These are phyloP conservation scores for Trypanosoma avium DNA, from an alignment of 208 protist genomes.

Conservation along the genomic window DNA sequence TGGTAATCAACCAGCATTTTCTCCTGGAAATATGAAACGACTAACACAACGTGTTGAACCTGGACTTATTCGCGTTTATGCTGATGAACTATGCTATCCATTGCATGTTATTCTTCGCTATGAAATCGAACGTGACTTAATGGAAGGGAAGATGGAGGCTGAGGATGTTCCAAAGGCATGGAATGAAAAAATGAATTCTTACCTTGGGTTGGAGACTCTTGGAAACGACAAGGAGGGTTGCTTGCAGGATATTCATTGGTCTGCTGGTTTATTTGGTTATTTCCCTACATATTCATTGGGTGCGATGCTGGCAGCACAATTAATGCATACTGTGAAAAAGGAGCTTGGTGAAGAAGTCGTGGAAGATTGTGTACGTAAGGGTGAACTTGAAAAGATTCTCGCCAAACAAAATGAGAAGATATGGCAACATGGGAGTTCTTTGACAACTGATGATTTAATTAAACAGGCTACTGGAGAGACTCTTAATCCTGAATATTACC, in stretches of 20 bases:
- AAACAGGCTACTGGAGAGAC: slow-evolving; percentile 64
- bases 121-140: slow-evolving; percentile 88
- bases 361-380: slow-evolving; percentile 49
- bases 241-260: slow-evolving; percentile 92
- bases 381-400: slow-evolving; percentile 46
- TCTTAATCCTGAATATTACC: slow-evolving; percentile 79
- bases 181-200: slow-evolving; percentile 87
- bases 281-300: slow-evolving; percentile 90
- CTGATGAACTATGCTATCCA: slow-evolving; percentile 91
- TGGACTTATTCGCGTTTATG: slow-evolving; percentile 76
- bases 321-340: slow-evolving; percentile 65
- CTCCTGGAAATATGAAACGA: slow-evolving; percentile 51
- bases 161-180: slow-evolving; percentile 80
- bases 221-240: slow-evolving; percentile 75
- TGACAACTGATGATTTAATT: slow-evolving; percentile 74
- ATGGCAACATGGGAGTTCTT: slow-evolving; percentile 36
- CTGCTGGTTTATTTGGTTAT: slow-evolving; percentile 71
- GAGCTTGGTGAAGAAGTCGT: slow-evolving; percentile 42
- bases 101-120: slow-evolving; percentile 90
- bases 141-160: slow-evolving; percentile 77
- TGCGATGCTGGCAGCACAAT: slow-evolving; percentile 80
- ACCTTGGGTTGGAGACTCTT: slow-evolving; percentile 74
- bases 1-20: slow-evolving; percentile 52
- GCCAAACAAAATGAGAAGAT: slow-evolving; percentile 32
- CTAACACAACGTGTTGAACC: slow-evolving; percentile 55